Evolutionary conservation across 768 basidiomycete genomes (phyloP).

Genomic region (Lyophyllum decastes): DNA sequence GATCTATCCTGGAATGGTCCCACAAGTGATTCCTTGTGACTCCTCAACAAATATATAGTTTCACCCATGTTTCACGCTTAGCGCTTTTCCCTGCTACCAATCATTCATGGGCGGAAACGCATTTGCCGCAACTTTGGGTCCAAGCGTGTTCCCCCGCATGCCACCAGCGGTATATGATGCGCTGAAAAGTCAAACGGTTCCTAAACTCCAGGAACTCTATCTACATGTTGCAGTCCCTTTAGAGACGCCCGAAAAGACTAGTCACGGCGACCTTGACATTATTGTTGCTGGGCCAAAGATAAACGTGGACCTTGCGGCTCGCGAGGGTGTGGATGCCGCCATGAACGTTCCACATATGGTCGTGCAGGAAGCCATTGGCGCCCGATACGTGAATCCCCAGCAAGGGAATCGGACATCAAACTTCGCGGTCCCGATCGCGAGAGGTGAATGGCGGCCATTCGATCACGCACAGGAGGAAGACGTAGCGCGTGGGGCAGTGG

Average conservation of each 20-base stretch:
- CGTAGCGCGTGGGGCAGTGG: slow-evolving; percentile 20
- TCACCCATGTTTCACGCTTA: not conserved
- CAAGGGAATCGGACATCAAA: slow-evolving; percentile 61
- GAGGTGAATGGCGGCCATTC: slow-evolving; percentile 37
- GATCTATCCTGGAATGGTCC: not conserved
- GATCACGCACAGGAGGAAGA: slow-evolving; percentile 31
- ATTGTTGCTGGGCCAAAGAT: slow-evolving; percentile 51
- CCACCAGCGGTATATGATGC: slow-evolving; percentile 52
- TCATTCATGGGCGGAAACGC: slow-evolving; percentile 70
- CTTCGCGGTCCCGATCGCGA: slow-evolving; percentile 52
- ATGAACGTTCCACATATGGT: slow-evolving; percentile 34
- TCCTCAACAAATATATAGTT: not conserved
- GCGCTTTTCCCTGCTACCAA: not conserved
- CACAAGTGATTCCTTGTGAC: not conserved
- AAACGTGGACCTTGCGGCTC: slow-evolving; percentile 8
- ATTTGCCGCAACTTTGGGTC: slow-evolving; percentile 47
- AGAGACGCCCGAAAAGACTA: slow-evolving; percentile 66
- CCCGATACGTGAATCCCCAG: slow-evolving; percentile 45
- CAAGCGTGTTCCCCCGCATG: slow-evolving; percentile 60
- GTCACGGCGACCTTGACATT: slow-evolving; percentile 74
- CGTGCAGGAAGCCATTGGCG: slow-evolving; percentile 45
- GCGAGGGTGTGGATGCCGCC: not conserved
- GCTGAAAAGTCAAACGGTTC: slow-evolving; percentile 46
- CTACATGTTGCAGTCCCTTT: slow-evolving; percentile 51
- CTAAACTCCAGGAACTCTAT: slow-evolving; percentile 49